A percentile compares a stretch with the other conserved stretches of the same genome.
Evolutionary conservation across 495 filamentous ascomycete genomes (phyloP).

Genomic region (Penicillium samsonianum): DNA sequence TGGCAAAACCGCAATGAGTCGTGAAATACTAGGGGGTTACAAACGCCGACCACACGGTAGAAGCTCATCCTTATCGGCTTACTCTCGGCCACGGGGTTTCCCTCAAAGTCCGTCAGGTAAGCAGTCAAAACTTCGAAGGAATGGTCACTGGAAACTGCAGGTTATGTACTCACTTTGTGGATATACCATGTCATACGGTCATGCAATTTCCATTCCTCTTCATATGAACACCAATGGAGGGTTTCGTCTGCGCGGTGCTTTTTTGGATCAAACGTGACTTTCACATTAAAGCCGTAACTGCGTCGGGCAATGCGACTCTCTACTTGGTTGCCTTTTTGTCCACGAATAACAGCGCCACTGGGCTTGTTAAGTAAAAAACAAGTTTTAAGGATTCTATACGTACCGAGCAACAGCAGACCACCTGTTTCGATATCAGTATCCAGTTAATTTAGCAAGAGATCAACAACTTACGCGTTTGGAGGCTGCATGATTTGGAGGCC

Average conservation of each 20-base stretch:
- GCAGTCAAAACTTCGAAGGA: not conserved
- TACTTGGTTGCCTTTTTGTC: constrained; percentile 44
- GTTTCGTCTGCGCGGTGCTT: constrained; percentile 16
- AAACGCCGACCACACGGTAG: not conserved
- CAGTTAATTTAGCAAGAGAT: not conserved
- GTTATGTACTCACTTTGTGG: constrained; percentile 28
- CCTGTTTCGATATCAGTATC: constrained; percentile 9
- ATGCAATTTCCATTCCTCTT: constrained; percentile 22
- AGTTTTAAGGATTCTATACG: not conserved
- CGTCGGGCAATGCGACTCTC: constrained; percentile 50
- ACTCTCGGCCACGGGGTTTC: constrained; percentile 6
- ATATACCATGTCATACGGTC: constrained; percentile 38
- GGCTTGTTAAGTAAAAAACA: constrained; percentile 35
- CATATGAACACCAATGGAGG: constrained; percentile 10
- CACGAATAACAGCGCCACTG: constrained; percentile 49
- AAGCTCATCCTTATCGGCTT: constrained; percentile 9
- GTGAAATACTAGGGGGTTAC: not conserved
- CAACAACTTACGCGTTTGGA: constrained; percentile 53
- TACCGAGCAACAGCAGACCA: constrained; percentile 36
- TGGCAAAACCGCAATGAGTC: not conserved
- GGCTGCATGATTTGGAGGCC: constrained; percentile 60
- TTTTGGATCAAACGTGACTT: constrained; percentile 33
- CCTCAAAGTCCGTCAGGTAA: not conserved
- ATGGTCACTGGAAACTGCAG: not conserved
- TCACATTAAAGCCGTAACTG: constrained; percentile 46